Percentiles rank a stretch among this genome's conserved stretches.
phyloP scores from a whole-genome alignment of 768 basidiomycete species.

The Cystobasidium ongulense region DNA sequence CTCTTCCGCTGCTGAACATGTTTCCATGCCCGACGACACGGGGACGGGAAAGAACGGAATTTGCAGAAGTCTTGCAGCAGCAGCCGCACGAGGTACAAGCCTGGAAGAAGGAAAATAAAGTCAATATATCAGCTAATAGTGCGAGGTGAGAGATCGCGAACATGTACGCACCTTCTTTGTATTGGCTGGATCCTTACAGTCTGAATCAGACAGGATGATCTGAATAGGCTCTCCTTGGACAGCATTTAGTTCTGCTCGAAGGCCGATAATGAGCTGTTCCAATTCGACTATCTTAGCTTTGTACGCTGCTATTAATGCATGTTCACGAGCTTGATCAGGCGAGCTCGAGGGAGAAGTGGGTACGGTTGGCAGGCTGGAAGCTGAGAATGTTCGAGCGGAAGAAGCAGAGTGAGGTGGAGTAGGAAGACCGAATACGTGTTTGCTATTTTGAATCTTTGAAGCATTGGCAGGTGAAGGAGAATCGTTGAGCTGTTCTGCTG shows the following conservation, averaged over 20 bases:
- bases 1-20: conserved; percentile 22
- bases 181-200: neutral
- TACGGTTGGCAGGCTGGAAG: neutral
- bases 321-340: neutral
- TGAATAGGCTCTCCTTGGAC: neutral
- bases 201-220: neutral
- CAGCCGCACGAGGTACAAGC: conserved; percentile 9
- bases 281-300: conserved; percentile 4
- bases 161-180: neutral
- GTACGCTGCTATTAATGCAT: neutral
- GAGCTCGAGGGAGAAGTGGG: neutral
- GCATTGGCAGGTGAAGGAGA: neutral
- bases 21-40: conserved; percentile 27
- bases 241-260: conserved; percentile 1
- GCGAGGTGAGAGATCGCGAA: neutral
- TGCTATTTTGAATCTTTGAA: neutral
- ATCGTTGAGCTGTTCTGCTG: neutral
- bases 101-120: neutral
- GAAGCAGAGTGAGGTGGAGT: conserved; percentile 29
- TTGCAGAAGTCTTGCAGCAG: neutral
- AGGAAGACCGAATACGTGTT: conserved; percentile 8
- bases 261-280: neutral
- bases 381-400: conserved; percentile 9
- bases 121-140: neutral
- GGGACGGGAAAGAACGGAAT: conserved; percentile 19